A percentile compares a stretch with the other conserved stretches of the same genome.
Evolutionary conservation across 257 asterid species (phyloP).

Genomic region (Lycium barbarum): DNA sequence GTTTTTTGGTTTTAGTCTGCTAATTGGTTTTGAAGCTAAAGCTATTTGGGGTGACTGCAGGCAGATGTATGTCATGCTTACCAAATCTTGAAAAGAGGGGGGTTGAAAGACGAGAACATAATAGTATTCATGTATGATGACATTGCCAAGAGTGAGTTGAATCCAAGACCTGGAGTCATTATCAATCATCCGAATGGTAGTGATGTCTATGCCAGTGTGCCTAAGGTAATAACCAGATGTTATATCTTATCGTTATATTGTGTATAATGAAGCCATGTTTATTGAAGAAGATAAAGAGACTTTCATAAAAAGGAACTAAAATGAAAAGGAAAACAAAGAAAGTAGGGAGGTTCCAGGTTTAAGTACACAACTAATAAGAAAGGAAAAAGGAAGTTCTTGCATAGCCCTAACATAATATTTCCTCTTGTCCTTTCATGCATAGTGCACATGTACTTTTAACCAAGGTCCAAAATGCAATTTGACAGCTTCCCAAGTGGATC

Average conservation of each 20-base stretch:
- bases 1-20: background rate
- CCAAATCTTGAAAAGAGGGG: slow-evolving; percentile 87
- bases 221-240: slow-evolving; percentile 58
- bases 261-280: no score
- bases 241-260: background rate
- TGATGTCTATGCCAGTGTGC: slow-evolving; percentile 88
- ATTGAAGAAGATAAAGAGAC: no score
- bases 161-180: slow-evolving; percentile 80
- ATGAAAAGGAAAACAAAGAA: background rate
- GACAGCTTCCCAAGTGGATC: background rate
- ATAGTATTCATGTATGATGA: slow-evolving; percentile 95
- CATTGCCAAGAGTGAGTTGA: slow-evolving; percentile 63
- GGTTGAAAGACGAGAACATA: slow-evolving; percentile 82
- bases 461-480: background rate
- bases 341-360: no score
- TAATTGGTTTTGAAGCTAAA: background rate
- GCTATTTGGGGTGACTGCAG: slow-evolving; percentile 45
- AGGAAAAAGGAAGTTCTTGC: background rate
- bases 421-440: background rate
- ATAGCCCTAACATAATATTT: background rate
- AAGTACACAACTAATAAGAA: no score
- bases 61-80: slow-evolving; percentile 96
- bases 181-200: slow-evolving; percentile 80
- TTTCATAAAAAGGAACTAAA: background rate
- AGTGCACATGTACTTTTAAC: background rate